Evolutionary conservation across 2,329 filamentous ascomycete genomes (phyloP).

Genomic region (Coleophoma cylindrospora): DNA sequence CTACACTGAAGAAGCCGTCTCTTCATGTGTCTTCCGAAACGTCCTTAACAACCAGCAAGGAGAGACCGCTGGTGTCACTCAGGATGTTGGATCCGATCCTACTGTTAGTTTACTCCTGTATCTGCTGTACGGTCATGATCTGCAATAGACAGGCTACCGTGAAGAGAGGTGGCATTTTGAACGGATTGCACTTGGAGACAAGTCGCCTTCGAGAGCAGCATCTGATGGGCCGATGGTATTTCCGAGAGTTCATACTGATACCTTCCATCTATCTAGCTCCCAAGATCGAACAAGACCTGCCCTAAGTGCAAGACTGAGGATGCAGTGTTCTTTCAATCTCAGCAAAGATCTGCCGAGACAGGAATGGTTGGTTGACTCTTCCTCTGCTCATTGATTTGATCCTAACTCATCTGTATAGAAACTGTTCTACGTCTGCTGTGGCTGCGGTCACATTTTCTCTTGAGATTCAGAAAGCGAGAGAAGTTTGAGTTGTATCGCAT

Average conservation of each 20-base stretch:
- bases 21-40: constrained; percentile 93
- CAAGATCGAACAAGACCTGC: constrained; percentile 80
- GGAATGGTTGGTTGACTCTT: constrained; percentile 73
- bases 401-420: constrained; percentile 49
- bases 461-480: constrained; percentile 24
- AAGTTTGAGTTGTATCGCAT: constrained; percentile 1
- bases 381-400: not conserved
- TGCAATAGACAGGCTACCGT: constrained; percentile 26
- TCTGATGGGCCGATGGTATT: constrained; percentile 5
- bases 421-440: constrained; percentile 91
- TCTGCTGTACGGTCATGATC: constrained; percentile 40
- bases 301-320: constrained; percentile 81
- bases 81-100: constrained; percentile 95
- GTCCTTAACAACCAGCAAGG: constrained; percentile 85
- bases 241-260: constrained; percentile 28
- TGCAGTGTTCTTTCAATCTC: constrained; percentile 98
- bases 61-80: constrained; percentile 94
- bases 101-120: constrained; percentile 75
- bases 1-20: constrained; percentile 80
- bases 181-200: not conserved
- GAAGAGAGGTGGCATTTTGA: constrained; percentile 3
- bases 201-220: constrained; percentile 1
- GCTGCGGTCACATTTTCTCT: constrained; percentile 83
- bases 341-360: constrained; percentile 93
- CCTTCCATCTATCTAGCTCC: constrained; percentile 63